Percentiles rank a stretch among this genome's conserved stretches.
phyloP scores from a whole-genome alignment of 2,329 filamentous ascomycete genomes.

The Fusarium globosum region DNA sequence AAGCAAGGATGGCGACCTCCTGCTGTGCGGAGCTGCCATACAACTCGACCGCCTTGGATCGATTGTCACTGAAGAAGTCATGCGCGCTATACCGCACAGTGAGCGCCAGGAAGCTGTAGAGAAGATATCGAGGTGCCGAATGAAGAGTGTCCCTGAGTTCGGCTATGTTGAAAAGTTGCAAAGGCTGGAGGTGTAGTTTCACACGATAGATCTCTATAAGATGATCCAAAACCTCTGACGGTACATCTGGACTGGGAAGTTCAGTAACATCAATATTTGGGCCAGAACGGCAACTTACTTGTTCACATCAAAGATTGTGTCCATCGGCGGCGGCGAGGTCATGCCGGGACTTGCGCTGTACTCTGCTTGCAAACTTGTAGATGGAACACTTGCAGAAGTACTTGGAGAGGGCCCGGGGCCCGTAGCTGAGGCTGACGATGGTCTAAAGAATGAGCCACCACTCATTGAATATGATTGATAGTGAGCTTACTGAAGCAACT shows the following conservation, averaged over 20 bases:
- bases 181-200: conserved; percentile 13
- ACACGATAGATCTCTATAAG: conserved; percentile 4
- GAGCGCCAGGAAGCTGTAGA: conserved; percentile 5
- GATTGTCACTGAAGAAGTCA: neutral
- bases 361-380: neutral
- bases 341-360: neutral
- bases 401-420: neutral
- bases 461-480: accelerated
- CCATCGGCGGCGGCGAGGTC: neutral
- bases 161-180: neutral
- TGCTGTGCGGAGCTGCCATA: conserved; percentile 1
- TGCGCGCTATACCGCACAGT: neutral
- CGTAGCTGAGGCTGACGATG: neutral
- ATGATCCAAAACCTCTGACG: neutral
- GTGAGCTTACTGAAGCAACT: neutral
- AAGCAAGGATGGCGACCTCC: neutral
- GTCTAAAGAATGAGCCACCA: neutral
- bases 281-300: neutral
- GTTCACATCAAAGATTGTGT: neutral
- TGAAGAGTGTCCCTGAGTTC: neutral
- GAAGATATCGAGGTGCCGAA: neutral
- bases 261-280: accelerated
- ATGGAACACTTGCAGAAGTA: neutral
- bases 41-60: neutral
- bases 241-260: accelerated